Evolutionary conservation across 192 early-diverging fungal genomes (phyloP).

Genomic region (Linnemannia elongata): DNA sequence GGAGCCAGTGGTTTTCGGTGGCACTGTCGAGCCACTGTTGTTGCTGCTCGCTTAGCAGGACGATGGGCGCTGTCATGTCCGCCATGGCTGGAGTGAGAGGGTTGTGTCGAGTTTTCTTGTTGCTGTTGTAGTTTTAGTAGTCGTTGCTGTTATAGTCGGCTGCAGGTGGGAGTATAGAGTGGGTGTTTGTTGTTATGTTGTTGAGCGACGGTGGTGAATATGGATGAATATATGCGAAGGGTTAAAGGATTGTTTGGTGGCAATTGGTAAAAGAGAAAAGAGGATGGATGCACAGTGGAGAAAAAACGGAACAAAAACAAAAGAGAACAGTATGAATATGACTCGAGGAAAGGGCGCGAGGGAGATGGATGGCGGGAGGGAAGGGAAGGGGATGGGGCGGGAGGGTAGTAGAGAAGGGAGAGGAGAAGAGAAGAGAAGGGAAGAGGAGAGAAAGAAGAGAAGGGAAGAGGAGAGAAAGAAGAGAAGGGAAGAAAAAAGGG

Average conservation of each 20-base stretch:
- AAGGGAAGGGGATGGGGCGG: neutral
- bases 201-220: neutral
- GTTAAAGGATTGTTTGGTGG: neutral
- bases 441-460: neutral
- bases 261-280: neutral
- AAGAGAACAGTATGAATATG: too few species aligned
- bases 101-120: neutral
- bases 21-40: constrained; percentile 53
- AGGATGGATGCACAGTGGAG: neutral
- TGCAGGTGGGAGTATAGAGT: neutral
- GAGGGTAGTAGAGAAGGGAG: neutral
- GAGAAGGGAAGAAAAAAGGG: neutral
- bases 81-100: constrained; percentile 16
- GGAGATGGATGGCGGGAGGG: neutral
- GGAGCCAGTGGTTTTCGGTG: constrained; percentile 36
- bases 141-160: neutral
- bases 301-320: too few species aligned
- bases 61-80: constrained; percentile 47
- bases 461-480: neutral
- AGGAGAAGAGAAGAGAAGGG: neutral
- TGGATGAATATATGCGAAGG: neutral
- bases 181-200: neutral
- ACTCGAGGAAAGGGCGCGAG: too few species aligned
- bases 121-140: too few species aligned
- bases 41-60: constrained; percentile 47